These are phyloP conservation scores for Amanita subjunquillea DNA, from an alignment of 768 basidiomycete genomes.

Conservation along the genomic window DNA sequence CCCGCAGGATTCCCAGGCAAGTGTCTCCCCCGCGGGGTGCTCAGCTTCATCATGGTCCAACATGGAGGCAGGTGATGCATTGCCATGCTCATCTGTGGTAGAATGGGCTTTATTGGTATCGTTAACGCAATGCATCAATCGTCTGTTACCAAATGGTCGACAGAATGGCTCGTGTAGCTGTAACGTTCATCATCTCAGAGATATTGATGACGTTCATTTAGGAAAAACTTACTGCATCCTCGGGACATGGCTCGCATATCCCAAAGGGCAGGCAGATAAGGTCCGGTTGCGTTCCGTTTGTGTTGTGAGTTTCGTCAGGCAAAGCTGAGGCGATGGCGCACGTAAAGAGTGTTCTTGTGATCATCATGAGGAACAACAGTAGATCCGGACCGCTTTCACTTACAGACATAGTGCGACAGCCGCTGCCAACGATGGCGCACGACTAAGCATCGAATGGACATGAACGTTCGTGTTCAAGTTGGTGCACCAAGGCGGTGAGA, in stretches of 20 bases:
- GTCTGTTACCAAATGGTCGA: constrained; percentile 91
- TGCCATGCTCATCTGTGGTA: constrained; percentile 8
- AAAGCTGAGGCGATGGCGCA: constrained; percentile 4
- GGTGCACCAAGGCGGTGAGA: not conserved
- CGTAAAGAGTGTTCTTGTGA: constrained; percentile 7
- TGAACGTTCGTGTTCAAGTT: not conserved
- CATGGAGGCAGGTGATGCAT: constrained; percentile 4
- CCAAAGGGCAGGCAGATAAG: constrained; percentile 47
- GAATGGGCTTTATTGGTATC: constrained; percentile 10
- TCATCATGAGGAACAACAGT: not conserved
- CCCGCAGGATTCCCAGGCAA: constrained; percentile 91
- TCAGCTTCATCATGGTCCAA: not conserved
- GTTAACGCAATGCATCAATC: constrained; percentile 73
- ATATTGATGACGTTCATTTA: not conserved
- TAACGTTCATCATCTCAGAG: not conserved
- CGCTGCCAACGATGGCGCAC: constrained; percentile 10
- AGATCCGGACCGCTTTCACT: constrained; percentile 6
- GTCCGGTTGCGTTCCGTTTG: constrained; percentile 20
- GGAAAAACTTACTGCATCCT: constrained; percentile 39
- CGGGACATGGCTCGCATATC: constrained; percentile 53
- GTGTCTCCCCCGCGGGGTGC: constrained; percentile 42
- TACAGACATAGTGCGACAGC: constrained; percentile 25
- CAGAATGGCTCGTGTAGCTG: constrained; percentile 86
- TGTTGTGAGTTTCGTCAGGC: not conserved
- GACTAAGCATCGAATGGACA: constrained; percentile 13